These are phyloP conservation scores for Boletus vinaceobasis DNA, from an alignment of 768 basidiomycete species.

Conservation along the genomic window DNA sequence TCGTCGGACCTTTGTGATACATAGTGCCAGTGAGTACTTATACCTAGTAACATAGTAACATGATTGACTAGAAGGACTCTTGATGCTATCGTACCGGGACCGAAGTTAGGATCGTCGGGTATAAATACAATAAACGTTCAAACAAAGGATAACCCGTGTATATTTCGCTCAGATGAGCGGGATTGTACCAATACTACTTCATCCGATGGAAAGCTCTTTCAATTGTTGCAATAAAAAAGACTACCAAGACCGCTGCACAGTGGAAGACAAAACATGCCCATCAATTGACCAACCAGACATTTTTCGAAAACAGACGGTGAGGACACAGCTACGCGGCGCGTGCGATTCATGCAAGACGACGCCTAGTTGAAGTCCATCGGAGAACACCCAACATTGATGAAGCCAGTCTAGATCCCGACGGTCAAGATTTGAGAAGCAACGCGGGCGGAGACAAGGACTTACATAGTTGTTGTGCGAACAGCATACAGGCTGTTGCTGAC, in stretches of 20 bases:
- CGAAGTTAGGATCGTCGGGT: no score
- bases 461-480: slow-evolving; percentile 20
- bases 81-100: no score
- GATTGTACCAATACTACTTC: neutral
- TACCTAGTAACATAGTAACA: no score
- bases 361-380: slow-evolving; percentile 22
- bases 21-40: no score
- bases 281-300: neutral
- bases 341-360: neutral
- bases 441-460: neutral
- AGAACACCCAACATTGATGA: slow-evolving; percentile 25
- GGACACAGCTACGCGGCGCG: neutral
- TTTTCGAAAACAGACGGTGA: slow-evolving; percentile 4
- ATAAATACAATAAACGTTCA: neutral
- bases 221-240: neutral
- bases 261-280: neutral
- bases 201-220: neutral
- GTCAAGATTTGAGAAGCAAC: neutral
- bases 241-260: slow-evolving; percentile 2
- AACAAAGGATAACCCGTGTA: no score
- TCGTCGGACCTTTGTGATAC: no score
- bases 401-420: slow-evolving; percentile 9
- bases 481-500: slow-evolving; percentile 27
- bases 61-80: no score
- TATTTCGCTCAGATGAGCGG: neutral